Percentiles rank a stretch among this genome's conserved stretches.
Evolutionary conservation across 257 asterid species (phyloP).

Genomic region (Apocynum venetum): DNA sequence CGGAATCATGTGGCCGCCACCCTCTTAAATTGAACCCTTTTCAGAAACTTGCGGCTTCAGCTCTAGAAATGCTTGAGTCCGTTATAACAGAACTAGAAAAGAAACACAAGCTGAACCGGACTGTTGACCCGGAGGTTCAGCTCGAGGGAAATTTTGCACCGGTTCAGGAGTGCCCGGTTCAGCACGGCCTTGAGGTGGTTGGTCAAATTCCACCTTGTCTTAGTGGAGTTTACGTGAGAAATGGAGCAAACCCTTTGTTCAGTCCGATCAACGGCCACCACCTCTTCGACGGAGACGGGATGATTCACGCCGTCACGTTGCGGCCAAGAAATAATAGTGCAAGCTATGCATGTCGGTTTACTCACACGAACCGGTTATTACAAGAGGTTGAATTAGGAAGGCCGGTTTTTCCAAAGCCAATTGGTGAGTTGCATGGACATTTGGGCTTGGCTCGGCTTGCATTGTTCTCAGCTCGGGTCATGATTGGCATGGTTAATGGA

Average conservation of each 20-base stretch:
- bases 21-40: slow-evolving; percentile 28
- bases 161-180: slow-evolving; percentile 55
- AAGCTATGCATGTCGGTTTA: slow-evolving; percentile 55
- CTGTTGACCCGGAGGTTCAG: slow-evolving; percentile 51
- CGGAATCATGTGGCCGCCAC: not conserved
- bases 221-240: slow-evolving; percentile 48
- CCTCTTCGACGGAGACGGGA: slow-evolving; percentile 67
- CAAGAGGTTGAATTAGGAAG: slow-evolving; percentile 42
- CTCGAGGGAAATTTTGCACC: slow-evolving; percentile 59
- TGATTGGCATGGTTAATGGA: slow-evolving; percentile 28
- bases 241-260: slow-evolving; percentile 55
- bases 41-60: slow-evolving; percentile 41
- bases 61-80: slow-evolving; percentile 37
- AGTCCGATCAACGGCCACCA: slow-evolving; percentile 54
- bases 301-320: slow-evolving; percentile 54
- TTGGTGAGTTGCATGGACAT: slow-evolving; percentile 61
- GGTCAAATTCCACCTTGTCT: slow-evolving; percentile 43
- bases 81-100: slow-evolving; percentile 30
- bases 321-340: slow-evolving; percentile 29
- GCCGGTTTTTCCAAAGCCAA: slow-evolving; percentile 51
- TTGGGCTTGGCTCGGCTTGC: slow-evolving; percentile 56
- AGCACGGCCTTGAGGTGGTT: slow-evolving; percentile 39
- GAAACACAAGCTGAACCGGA: slow-evolving; percentile 37
- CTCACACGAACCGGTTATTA: slow-evolving; percentile 40
- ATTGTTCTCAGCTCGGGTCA: slow-evolving; percentile 33